A percentile compares a stretch with the other conserved stretches of the same genome.
Conservation (phyloP, 176 grass and related monocot species). For the Cenchrus purpureus region DNA sequence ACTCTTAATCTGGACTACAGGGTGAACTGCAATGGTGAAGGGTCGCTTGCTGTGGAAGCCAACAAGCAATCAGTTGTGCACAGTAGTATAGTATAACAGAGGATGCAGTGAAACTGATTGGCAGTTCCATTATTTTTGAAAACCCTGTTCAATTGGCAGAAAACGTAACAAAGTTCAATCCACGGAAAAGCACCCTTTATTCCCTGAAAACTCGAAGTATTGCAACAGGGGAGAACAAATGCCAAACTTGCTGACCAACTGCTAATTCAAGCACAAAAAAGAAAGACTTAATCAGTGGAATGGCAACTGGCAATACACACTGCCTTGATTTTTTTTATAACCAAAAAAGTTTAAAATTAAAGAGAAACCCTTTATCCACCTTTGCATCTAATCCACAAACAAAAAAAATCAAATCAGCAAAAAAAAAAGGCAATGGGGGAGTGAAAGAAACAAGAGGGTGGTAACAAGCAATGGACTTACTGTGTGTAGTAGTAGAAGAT, state of each 20-base stretch:
- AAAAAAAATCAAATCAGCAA: not conserved
- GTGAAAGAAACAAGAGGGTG: not conserved
- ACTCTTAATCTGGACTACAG: not conserved
- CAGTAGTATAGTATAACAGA: not conserved
- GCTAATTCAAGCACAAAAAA: not conserved
- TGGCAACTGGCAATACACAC: not conserved
- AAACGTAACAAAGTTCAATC: not conserved
- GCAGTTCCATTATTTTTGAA: not conserved
- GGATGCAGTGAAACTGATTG: not conserved
- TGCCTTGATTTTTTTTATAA: not conserved
- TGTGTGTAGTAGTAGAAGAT: slow-evolving; percentile 94
- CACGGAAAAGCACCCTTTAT: slow-evolving; percentile 1
- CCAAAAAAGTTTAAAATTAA: not conserved
- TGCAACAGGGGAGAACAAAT: slow-evolving; percentile 29
- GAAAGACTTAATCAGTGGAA: not conserved
- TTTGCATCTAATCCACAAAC: slow-evolving; percentile 21
- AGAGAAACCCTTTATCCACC: not conserved
- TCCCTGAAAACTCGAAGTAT: slow-evolving; percentile 24
- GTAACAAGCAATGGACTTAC: slow-evolving; percentile 54
- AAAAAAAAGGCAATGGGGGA: not conserved
- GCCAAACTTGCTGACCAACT: slow-evolving; percentile 32
- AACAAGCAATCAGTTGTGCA: slow-evolving; percentile 10
- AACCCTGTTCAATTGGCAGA: not conserved
- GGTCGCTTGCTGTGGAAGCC: slow-evolving; percentile 38
- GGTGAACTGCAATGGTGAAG: not conserved